These are phyloP conservation scores for Chaetomiaceae sp. DNA, from an alignment of 2,329 filamentous ascomycete species.

Conservation along the genomic window DNA sequence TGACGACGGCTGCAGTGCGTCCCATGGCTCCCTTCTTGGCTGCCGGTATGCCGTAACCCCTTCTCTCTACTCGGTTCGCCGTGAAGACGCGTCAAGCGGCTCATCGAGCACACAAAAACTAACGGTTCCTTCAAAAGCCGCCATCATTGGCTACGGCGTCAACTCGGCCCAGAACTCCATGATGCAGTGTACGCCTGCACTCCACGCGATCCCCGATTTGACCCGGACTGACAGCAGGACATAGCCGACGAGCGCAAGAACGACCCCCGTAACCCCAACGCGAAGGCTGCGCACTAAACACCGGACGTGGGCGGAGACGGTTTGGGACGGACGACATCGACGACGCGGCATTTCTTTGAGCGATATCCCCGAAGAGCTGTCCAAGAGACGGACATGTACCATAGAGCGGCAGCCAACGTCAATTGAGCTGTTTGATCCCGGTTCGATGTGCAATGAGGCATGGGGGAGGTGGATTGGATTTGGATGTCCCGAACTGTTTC, in stretches of 20 bases:
- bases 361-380: constrained; percentile 21
- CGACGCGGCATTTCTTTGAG: constrained; percentile 19
- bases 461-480: background rate
- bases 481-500: background rate
- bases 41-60: constrained; percentile 66
- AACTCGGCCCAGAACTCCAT: constrained; percentile 76
- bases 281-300: constrained; percentile 44
- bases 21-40: constrained; percentile 91
- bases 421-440: constrained; percentile 25
- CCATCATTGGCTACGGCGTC: constrained; percentile 85
- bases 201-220: background rate
- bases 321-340: constrained; percentile 22
- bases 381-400: constrained; percentile 37
- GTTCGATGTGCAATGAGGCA: constrained; percentile 7
- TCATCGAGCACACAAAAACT: background rate
- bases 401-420: constrained; percentile 34
- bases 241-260: constrained; percentile 93
- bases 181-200: constrained; percentile 61
- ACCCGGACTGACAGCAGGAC: constrained; percentile 16
- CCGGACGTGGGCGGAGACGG: constrained; percentile 18
- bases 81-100: too few relatives aligned
- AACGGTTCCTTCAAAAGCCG: constrained; percentile 50
- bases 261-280: constrained; percentile 81
- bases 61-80: too few relatives aligned
- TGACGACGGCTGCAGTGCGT: constrained; percentile 57